phyloP scores from a whole-genome alignment of 495 filamentous ascomycete genomes.

The Parmelia sp. region DNA sequence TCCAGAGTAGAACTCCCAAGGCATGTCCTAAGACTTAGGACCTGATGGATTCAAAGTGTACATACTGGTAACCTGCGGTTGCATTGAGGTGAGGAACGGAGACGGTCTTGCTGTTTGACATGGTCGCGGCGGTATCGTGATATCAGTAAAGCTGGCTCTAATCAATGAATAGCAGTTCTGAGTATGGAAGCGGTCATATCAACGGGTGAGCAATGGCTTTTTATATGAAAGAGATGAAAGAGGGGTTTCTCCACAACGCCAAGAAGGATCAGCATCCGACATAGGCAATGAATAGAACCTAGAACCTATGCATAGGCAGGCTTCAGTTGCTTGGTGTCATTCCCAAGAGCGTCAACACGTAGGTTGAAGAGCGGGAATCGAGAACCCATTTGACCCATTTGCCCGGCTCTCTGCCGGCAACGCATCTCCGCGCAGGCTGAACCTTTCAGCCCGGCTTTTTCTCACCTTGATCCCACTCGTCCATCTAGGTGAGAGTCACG shows the following conservation, averaged over 20 bases:
- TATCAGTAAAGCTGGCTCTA: background rate
- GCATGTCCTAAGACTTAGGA: conserved; percentile 10
- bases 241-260: conserved; percentile 1
- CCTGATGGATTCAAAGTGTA: background rate
- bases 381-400: background rate
- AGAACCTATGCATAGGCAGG: background rate
- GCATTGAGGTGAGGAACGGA: conserved; percentile 37
- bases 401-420: background rate
- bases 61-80: conserved; percentile 30
- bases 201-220: background rate
- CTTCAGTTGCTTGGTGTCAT: background rate
- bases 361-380: background rate
- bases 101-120: conserved; percentile 29
- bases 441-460: background rate
- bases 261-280: conserved; percentile 7
- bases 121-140: background rate
- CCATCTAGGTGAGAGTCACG: no score
- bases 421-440: background rate
- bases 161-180: background rate
- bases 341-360: background rate
- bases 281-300: no score
- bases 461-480: background rate
- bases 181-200: background rate
- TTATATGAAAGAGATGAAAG: background rate
- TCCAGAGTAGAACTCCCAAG: conserved; percentile 26